Evolutionary conservation across 2,329 filamentous ascomycete genomes (phyloP).

Genomic region (Neocatenulostroma microsporum): DNA sequence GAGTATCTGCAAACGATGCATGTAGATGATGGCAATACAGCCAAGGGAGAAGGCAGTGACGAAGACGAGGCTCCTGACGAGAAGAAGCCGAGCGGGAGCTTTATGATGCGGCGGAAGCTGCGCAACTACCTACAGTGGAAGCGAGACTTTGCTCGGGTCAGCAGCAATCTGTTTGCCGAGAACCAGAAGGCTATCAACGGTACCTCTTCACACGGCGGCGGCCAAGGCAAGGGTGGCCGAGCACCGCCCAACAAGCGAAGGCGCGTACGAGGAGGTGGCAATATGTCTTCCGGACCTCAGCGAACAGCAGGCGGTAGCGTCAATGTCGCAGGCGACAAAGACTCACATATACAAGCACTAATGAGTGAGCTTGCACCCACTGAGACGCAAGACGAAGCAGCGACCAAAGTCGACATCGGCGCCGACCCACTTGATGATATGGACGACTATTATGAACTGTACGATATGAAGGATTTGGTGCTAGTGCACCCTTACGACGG

Average conservation of each 20-base stretch:
- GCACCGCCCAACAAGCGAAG: slow-evolving; percentile 79
- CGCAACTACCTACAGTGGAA: slow-evolving; percentile 89
- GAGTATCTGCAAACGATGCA: slow-evolving; percentile 90
- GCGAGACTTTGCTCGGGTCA: slow-evolving; percentile 77
- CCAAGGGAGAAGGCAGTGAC: slow-evolving; percentile 43
- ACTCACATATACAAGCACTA: slow-evolving; percentile 70
- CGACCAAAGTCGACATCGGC: slow-evolving; percentile 63
- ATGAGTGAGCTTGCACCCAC: slow-evolving; percentile 78
- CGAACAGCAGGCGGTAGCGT: slow-evolving; percentile 68
- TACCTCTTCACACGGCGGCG: slow-evolving; percentile 41
- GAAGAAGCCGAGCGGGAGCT: slow-evolving; percentile 60
- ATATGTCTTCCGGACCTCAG: slow-evolving; percentile 48
- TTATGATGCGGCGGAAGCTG: slow-evolving; percentile 85
- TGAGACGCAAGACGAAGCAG: slow-evolving; percentile 56
- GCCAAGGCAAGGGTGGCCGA: slow-evolving; percentile 45
- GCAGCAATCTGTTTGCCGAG: slow-evolving; percentile 66
- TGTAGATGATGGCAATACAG: slow-evolving; percentile 35
- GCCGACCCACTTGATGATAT: slow-evolving; percentile 79
- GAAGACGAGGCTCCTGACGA: slow-evolving; percentile 34
- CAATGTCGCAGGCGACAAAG: slow-evolving; percentile 71
- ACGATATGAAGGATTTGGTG: slow-evolving; percentile 81
- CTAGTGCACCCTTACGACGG: slow-evolving; percentile 91
- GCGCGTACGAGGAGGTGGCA: slow-evolving; percentile 70
- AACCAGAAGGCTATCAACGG: slow-evolving; percentile 69
- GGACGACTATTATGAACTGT: slow-evolving; percentile 86